phyloP scores from a whole-genome alignment of 352 stramenopile species.

The Globisporangium middletonii region DNA sequence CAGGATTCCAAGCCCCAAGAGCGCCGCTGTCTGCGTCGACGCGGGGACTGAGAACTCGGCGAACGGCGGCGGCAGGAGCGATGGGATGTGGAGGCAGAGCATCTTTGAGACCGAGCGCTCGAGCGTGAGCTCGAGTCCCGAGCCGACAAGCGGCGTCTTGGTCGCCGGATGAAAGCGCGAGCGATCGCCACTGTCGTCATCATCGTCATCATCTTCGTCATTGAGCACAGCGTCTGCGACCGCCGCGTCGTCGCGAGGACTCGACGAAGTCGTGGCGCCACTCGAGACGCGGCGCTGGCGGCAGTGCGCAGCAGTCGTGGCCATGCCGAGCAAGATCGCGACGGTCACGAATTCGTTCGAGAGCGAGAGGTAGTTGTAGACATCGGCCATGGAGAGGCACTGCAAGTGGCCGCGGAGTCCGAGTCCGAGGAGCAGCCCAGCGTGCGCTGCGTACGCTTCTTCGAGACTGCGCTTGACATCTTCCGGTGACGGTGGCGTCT shows the following conservation, averaged over 20 bases:
- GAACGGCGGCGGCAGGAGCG: conserved; percentile 92
- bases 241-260: neutral
- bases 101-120: conserved; percentile 95
- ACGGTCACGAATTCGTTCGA: conserved; percentile 96
- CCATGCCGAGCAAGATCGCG: conserved; percentile 95
- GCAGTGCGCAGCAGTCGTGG: conserved; percentile 89
- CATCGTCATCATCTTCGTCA: conserved; percentile 9
- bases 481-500: conserved; percentile 8
- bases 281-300: conserved; percentile 24
- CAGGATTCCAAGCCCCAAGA: conserved; percentile 94
- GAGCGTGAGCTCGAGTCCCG: conserved; percentile 52
- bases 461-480: conserved; percentile 45
- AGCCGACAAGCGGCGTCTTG: conserved; percentile 32
- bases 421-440: conserved; percentile 94
- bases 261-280: neutral
- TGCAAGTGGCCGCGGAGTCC: conserved; percentile 93
- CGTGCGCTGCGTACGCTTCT: conserved; percentile 87
- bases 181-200: conserved; percentile 10
- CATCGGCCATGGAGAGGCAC: conserved; percentile 94
- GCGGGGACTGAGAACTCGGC: conserved; percentile 94
- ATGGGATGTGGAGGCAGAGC: conserved; percentile 97
- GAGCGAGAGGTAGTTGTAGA: conserved; percentile 98
- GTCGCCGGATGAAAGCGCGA: neutral
- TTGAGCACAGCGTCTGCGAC: conserved; percentile 11
- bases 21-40: conserved; percentile 92